Evolutionary conservation across 139 green algal genomes (phyloP).

Genomic region (Chlamydomonas sphaeroides): DNA sequence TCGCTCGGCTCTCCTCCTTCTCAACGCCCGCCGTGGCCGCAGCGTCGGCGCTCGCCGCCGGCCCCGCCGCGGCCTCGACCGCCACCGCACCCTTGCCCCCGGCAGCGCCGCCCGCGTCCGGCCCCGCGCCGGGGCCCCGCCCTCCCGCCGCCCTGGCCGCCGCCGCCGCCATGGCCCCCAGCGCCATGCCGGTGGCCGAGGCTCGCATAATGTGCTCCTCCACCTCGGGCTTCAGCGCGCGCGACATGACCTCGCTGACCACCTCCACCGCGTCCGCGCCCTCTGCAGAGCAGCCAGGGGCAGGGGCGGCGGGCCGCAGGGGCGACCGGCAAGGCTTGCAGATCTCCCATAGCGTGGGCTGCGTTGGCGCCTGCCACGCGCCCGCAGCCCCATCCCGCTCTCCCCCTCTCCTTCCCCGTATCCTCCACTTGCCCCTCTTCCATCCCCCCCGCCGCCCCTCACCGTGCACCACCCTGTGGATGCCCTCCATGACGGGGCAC

Average conservation of each 20-base stretch:
- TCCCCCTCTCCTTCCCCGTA: neutral
- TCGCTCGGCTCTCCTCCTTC: too few relatives aligned
- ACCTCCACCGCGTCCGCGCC: slow-evolving; percentile 66
- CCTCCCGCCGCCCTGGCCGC: too few relatives aligned
- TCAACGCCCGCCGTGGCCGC: too few relatives aligned
- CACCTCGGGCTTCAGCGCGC: slow-evolving; percentile 72
- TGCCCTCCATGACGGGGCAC: slow-evolving; percentile 84
- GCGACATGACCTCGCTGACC: slow-evolving; percentile 61
- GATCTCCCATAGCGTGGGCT: neutral
- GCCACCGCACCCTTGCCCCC: too few relatives aligned
- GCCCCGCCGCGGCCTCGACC: too few relatives aligned
- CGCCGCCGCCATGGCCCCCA: too few relatives aligned
- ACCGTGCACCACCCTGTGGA: slow-evolving; percentile 76
- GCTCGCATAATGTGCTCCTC: slow-evolving; percentile 23
- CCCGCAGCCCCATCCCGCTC: neutral
- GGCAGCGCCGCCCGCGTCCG: too few relatives aligned
- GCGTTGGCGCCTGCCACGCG: neutral
- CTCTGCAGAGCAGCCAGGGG: slow-evolving; percentile 41
- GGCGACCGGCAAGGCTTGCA: too few relatives aligned
- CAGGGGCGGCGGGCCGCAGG: slow-evolving; percentile 27
- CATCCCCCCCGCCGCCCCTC: neutral
- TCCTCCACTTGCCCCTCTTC: neutral
- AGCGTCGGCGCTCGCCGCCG: too few relatives aligned
- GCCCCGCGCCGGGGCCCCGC: too few relatives aligned
- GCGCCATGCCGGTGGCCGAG: too few relatives aligned